A percentile compares a stretch with the other conserved stretches of the same genome.
Conservation (phyloP, 2,329 filamentous ascomycete species). For the Penicillium crustosum region DNA sequence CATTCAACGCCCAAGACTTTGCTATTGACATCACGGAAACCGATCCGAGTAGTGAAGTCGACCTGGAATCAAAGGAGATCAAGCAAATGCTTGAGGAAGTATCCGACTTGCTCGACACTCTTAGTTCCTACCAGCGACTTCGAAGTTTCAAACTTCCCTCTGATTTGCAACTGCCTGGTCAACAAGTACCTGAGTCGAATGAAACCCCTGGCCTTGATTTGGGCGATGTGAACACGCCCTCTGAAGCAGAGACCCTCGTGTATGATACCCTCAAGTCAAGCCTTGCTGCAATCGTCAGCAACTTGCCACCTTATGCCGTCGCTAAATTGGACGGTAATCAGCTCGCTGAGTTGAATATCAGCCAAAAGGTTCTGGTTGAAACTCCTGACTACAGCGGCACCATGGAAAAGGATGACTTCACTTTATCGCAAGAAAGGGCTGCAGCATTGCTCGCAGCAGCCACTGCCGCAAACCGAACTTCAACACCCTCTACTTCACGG, state of each 20-base stretch:
- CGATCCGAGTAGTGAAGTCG: slow-evolving; percentile 31
- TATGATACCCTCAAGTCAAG: slow-evolving; percentile 77
- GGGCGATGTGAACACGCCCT: slow-evolving; percentile 53
- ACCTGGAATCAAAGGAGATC: slow-evolving; percentile 45
- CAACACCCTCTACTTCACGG: slow-evolving; percentile 36
- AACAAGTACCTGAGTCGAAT: slow-evolving; percentile 36
- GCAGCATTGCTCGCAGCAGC: slow-evolving; percentile 34
- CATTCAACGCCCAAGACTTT: slow-evolving; percentile 41
- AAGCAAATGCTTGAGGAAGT: slow-evolving; percentile 57
- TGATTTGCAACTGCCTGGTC: slow-evolving; percentile 1
- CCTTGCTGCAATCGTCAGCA: slow-evolving; percentile 69
- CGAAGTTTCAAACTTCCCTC: slow-evolving; percentile 49
- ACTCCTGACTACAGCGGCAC: slow-evolving; percentile 72
- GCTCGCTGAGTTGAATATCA: slow-evolving; percentile 78
- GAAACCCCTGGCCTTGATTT: slow-evolving; percentile 23
- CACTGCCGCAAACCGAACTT: slow-evolving; percentile 33
- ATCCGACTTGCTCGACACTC: slow-evolving; percentile 60
- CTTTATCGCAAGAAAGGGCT: slow-evolving; percentile 50
- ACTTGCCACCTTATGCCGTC: slow-evolving; percentile 79
- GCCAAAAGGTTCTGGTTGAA: slow-evolving; percentile 72
- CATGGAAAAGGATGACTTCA: slow-evolving; percentile 78
- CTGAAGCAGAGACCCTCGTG: slow-evolving; percentile 55
- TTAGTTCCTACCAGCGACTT: slow-evolving; percentile 63
- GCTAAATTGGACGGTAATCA: slow-evolving; percentile 84
- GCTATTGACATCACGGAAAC: slow-evolving; percentile 24